Conservation (phyloP, 2,329 filamentous ascomycete genomes). For the Stagonosporopsis tanaceti region DNA sequence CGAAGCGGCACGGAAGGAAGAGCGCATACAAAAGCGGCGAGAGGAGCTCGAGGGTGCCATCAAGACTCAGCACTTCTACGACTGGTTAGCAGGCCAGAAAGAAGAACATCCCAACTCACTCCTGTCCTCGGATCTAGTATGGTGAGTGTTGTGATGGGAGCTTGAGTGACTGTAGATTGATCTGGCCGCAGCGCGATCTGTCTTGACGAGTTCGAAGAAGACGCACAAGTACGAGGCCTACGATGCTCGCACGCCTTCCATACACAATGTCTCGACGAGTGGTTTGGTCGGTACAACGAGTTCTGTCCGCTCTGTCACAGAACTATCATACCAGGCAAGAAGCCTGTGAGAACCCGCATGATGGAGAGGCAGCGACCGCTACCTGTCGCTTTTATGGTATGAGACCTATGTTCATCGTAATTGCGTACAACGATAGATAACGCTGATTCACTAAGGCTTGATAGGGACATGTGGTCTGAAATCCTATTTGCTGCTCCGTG, state of each 20-base stretch:
- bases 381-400: conserved; percentile 39
- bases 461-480: conserved; percentile 17
- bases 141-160: conserved; percentile 24
- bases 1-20: conserved; percentile 28
- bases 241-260: conserved; percentile 50
- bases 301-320: conserved; percentile 50
- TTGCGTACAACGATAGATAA: not conserved
- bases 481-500: not conserved
- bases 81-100: conserved; percentile 42
- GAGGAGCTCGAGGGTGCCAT: conserved; percentile 41
- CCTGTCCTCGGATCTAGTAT: conserved; percentile 34
- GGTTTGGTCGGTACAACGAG: conserved; percentile 49
- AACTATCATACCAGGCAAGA: conserved; percentile 43
- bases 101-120: conserved; percentile 27
- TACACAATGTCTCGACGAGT: conserved; percentile 48
- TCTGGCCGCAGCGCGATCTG: conserved; percentile 43
- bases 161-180: conserved; percentile 9
- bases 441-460: conserved; percentile 6
- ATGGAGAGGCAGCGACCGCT: conserved; percentile 20
- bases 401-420: conserved; percentile 4
- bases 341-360: conserved; percentile 14
- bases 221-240: conserved; percentile 46
- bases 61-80: conserved; percentile 43
- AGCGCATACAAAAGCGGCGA: conserved; percentile 38
- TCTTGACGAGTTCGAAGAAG: conserved; percentile 45